Evolutionary conservation across 495 filamentous ascomycete genomes (phyloP).

Genomic region (Hamigera avellanea): DNA sequence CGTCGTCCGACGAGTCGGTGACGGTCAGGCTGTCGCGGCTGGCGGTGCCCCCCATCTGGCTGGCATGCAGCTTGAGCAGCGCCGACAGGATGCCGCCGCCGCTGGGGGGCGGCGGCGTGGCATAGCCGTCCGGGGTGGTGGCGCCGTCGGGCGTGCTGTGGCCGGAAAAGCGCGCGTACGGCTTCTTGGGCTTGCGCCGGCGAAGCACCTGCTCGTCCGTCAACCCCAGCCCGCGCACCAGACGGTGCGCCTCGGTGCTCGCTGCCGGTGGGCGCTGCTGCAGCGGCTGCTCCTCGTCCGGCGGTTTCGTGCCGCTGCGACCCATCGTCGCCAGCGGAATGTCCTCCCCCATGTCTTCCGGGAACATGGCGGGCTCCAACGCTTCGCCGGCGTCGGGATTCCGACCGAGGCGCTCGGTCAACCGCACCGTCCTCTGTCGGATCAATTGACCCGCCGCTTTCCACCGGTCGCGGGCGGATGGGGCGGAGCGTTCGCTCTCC

Average conservation of each 20-base stretch:
- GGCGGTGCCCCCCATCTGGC: conserved; percentile 10
- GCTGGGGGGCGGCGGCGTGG: conserved; percentile 7
- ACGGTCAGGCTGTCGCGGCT: conserved; percentile 19
- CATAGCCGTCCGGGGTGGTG: conserved; percentile 19
- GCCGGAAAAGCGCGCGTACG: conserved; percentile 28
- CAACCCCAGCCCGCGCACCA: conserved; percentile 30
- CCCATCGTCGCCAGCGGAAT: conserved; percentile 11
- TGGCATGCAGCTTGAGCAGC: conserved; percentile 27
- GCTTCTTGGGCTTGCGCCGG: conserved; percentile 21
- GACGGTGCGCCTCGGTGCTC: conserved; percentile 30
- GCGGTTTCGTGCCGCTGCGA: neutral
- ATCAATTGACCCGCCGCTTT: conserved; percentile 23
- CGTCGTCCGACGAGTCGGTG: conserved; percentile 31
- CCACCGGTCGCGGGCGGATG: conserved; percentile 18
- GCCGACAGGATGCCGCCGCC: conserved; percentile 31
- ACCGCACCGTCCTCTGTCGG: conserved; percentile 21
- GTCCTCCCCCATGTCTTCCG: conserved; percentile 22
- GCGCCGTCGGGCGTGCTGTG: conserved; percentile 26
- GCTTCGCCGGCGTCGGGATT: conserved; percentile 27
- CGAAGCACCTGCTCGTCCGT: conserved; percentile 12
- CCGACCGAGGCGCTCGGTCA: conserved; percentile 28
- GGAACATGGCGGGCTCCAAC: conserved; percentile 19
- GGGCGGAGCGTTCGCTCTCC: neutral
- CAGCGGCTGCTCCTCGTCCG: conserved; percentile 5
- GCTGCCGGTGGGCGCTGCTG: conserved; percentile 12